These are phyloP conservation scores for Primulina eburnea DNA, from an alignment of 257 asterid species.

Conservation along the genomic window DNA sequence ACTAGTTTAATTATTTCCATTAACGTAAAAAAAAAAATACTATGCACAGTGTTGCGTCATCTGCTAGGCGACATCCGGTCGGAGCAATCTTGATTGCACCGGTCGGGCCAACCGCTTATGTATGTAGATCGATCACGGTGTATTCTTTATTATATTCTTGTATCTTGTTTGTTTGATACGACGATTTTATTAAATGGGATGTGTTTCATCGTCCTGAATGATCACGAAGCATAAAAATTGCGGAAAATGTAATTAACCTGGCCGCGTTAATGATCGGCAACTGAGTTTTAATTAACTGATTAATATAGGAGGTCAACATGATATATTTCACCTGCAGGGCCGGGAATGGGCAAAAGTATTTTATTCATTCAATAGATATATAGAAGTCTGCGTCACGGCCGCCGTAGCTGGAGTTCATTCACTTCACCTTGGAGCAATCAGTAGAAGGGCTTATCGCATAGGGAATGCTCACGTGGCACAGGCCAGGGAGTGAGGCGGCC, in stretches of 20 bases:
- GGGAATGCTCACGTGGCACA: slow-evolving; percentile 31
- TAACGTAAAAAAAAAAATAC: no score
- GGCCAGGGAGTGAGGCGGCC: slow-evolving; percentile 21
- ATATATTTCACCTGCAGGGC: no score
- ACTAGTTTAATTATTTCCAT: no score
- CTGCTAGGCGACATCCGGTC: no score
- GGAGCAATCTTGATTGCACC: no score
- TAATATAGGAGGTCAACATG: background rate
- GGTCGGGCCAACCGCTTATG: no score
- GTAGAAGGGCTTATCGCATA: slow-evolving; percentile 32
- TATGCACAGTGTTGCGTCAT: no score
- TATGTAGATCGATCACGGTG: no score
- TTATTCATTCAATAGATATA: background rate
- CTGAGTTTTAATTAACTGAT: background rate
- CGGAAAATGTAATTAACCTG: background rate
- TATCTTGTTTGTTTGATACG: background rate
- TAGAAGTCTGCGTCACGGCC: no score
- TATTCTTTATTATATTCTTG: background rate
- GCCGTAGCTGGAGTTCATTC: no score
- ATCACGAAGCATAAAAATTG: background rate
- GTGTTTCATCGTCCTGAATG: background rate
- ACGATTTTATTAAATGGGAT: background rate
- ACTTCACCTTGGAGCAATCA: slow-evolving; percentile 31
- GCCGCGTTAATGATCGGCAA: no score
- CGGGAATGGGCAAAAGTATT: no score